These are phyloP conservation scores for Lasiosphaeris hirsuta DNA, from an alignment of 495 filamentous ascomycete species.

Conservation along the genomic window DNA sequence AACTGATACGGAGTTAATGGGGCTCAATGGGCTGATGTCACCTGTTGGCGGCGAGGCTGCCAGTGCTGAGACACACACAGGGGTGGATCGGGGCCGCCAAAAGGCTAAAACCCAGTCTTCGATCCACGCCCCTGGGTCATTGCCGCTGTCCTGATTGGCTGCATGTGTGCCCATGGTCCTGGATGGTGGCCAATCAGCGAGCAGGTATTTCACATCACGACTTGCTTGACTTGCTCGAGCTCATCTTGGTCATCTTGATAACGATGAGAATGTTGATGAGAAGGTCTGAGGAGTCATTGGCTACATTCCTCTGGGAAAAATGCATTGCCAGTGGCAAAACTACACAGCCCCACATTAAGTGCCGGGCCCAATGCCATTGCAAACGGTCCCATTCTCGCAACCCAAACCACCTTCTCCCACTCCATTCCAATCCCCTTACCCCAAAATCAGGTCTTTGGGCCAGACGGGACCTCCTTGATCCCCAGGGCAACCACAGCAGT, in stretches of 20 bases:
- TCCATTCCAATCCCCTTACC: too few species aligned
- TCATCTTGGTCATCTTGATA: neutral
- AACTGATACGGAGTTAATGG: neutral
- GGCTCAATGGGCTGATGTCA: slow-evolving; percentile 13
- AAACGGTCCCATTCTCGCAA: too few species aligned
- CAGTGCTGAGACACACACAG: slow-evolving; percentile 8
- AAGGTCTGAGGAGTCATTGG: neutral
- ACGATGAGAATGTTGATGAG: neutral
- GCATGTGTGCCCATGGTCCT: neutral
- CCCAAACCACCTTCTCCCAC: too few species aligned
- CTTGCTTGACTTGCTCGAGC: slow-evolving; percentile 1
- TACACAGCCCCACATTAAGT: too few species aligned
- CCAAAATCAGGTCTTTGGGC: too few species aligned
- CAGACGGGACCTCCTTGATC: too few species aligned
- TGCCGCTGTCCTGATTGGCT: slow-evolving; percentile 18
- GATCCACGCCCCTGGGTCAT: slow-evolving; percentile 20
- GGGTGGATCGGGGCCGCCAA: slow-evolving; percentile 11
- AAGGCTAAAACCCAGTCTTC: slow-evolving; percentile 5
- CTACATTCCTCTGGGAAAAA: too few species aligned
- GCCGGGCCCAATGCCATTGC: too few species aligned
- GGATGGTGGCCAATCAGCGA: slow-evolving; percentile 19
- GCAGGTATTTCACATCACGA: slow-evolving; percentile 28
- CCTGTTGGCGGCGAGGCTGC: slow-evolving; percentile 22
- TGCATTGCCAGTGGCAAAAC: too few species aligned
- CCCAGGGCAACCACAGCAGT: too few species aligned